phyloP scores from a whole-genome alignment of 345 rosid species.

The Combretum micranthum region DNA sequence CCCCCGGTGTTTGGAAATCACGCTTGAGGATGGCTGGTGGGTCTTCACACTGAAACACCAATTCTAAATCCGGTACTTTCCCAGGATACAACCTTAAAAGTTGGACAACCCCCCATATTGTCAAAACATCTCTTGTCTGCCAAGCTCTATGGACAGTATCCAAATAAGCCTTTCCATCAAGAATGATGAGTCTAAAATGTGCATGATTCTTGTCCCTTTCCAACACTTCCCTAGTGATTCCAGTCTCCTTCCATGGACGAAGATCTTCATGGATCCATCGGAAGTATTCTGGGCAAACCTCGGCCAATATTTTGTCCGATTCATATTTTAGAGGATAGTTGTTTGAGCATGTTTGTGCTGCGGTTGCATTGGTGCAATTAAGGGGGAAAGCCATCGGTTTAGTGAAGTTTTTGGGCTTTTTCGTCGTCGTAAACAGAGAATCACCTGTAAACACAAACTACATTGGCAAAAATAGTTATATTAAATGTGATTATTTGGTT shows the following conservation, averaged over 20 bases:
- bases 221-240: constrained; percentile 22
- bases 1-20: constrained; percentile 7
- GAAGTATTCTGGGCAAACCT: constrained; percentile 14
- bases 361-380: constrained; percentile 3
- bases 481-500: no score
- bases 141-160: constrained; percentile 20
- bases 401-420: neutral
- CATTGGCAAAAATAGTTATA: no score
- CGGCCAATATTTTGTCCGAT: neutral
- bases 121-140: constrained; percentile 28
- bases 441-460: neutral
- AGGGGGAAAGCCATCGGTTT: neutral
- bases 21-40: constrained; percentile 16
- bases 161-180: constrained; percentile 27
- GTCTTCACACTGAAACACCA: constrained; percentile 32
- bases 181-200: constrained; percentile 27
- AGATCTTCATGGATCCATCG: constrained; percentile 31
- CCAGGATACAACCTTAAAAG: constrained; percentile 28
- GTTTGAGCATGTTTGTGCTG: neutral
- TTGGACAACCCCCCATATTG: constrained; percentile 35
- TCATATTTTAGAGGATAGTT: constrained; percentile 2
- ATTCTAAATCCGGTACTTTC: constrained; percentile 29
- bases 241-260: constrained; percentile 28
- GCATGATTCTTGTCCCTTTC: constrained; percentile 13
- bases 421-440: neutral